Evolutionary conservation across 1,139 yeast genomes (phyloP).

Genomic region (Wickerhamomyces sp.): DNA sequence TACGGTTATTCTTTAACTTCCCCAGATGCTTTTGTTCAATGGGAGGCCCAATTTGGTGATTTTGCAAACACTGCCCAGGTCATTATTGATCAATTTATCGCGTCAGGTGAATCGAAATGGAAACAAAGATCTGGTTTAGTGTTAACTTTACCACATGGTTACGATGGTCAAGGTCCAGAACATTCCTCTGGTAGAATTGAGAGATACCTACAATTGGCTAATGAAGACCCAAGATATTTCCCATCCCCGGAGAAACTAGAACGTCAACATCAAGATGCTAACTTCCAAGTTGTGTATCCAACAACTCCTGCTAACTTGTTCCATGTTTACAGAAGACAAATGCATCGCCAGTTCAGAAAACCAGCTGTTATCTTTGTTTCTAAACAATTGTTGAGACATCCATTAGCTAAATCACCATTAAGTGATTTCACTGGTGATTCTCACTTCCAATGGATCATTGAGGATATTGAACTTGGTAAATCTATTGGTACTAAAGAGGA

Average conservation of each 20-base stretch:
- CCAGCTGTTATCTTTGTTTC: slow-evolving; percentile 89
- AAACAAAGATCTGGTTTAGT: slow-evolving; percentile 97
- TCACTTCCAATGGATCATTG: slow-evolving; percentile 93
- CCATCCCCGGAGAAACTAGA: slow-evolving; percentile 85
- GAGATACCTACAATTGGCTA: slow-evolving; percentile 92
- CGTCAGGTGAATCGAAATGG: slow-evolving; percentile 98
- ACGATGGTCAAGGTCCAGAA: slow-evolving; percentile 99
- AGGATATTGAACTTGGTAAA: slow-evolving; percentile 81
- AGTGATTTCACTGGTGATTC: slow-evolving; percentile 88
- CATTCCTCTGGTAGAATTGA: slow-evolving; percentile 98
- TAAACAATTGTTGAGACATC: slow-evolving; percentile 93
- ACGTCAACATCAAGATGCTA: slow-evolving; percentile 98
- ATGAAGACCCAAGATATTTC: slow-evolving; percentile 93
- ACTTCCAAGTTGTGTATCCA: slow-evolving; percentile 97
- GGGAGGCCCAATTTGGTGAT: slow-evolving; percentile 99
- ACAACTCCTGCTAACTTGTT: slow-evolving; percentile 95
- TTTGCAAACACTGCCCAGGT: slow-evolving; percentile 99
- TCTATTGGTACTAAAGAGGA: slow-evolving; percentile 73
- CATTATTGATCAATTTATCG: slow-evolving; percentile 91
- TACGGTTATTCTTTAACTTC: slow-evolving; percentile 97
- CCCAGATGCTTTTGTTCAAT: slow-evolving; percentile 93
- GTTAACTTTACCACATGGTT: slow-evolving; percentile 96
- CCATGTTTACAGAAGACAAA: slow-evolving; percentile 98
- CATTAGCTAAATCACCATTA: slow-evolving; percentile 85
- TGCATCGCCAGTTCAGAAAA: slow-evolving; percentile 99